Conservation (phyloP, 495 filamentous ascomycete species). For the Entonaema liquescens region DNA sequence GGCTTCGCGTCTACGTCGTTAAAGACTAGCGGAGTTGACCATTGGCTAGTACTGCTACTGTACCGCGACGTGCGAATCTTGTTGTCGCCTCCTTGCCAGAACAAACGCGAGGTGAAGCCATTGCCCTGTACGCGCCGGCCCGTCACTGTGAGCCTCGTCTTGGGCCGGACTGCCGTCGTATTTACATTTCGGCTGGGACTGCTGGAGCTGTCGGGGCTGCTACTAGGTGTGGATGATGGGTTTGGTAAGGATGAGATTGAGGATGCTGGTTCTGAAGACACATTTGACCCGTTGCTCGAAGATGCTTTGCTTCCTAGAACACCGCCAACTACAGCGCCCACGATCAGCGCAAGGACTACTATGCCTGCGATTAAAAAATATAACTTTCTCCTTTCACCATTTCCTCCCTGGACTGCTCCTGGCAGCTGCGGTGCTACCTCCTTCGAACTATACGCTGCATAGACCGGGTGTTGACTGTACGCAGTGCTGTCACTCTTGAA, state of each 20-base stretch:
- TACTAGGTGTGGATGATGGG: neutral
- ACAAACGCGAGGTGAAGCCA: slow-evolving; percentile 35
- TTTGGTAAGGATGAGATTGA: neutral
- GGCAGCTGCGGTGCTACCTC: neutral
- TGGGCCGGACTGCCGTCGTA: slow-evolving; percentile 25
- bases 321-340: slow-evolving; percentile 23
- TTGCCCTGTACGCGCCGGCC: slow-evolving; percentile 22
- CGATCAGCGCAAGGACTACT: slow-evolving; percentile 6
- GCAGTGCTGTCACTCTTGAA: neutral
- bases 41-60: slow-evolving; percentile 11
- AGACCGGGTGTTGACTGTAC: neutral
- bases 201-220: neutral
- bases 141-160: slow-evolving; percentile 22
- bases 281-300: neutral
- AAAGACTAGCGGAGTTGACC: slow-evolving; percentile 24
- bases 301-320: slow-evolving; percentile 22
- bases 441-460: neutral
- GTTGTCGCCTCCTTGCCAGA: slow-evolving; percentile 37
- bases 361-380: slow-evolving; percentile 16
- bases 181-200: slow-evolving; percentile 10
- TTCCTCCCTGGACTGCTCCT: neutral
- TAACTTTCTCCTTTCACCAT: slow-evolving; percentile 17
- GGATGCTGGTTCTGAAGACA: neutral
- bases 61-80: slow-evolving; percentile 28
- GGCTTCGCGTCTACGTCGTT: slow-evolving; percentile 19